Conservation (phyloP, 768 basidiomycete species). For the Xanthoconium purpureum region DNA sequence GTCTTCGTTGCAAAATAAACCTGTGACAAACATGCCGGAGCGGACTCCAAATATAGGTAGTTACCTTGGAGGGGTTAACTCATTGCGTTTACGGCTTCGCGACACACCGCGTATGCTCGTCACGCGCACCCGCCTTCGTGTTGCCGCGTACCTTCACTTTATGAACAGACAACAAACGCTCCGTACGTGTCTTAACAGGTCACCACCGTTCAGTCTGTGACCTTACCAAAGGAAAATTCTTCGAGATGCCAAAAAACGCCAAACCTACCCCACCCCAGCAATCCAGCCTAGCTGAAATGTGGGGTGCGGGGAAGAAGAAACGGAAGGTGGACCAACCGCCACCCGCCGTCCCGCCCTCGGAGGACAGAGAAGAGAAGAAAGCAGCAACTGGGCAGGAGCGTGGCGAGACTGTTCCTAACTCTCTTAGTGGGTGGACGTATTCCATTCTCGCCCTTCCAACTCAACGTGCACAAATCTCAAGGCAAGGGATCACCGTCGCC, state of each 20-base stretch:
- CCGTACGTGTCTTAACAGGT: slow-evolving; percentile 36
- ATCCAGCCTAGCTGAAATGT: slow-evolving; percentile 74
- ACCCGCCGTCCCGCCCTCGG: slow-evolving; percentile 20
- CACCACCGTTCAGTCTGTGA: neutral
- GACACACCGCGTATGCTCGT: slow-evolving; percentile 15
- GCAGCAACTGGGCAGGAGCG: slow-evolving; percentile 12
- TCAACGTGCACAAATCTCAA: slow-evolving; percentile 33
- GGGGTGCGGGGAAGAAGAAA: slow-evolving; percentile 53
- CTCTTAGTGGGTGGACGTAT: slow-evolving; percentile 11
- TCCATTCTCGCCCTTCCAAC: neutral
- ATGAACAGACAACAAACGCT: slow-evolving; percentile 79
- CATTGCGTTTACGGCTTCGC: neutral
- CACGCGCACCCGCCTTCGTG: slow-evolving; percentile 21
- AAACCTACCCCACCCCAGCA: slow-evolving; percentile 73
- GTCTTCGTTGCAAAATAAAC: too few species aligned
- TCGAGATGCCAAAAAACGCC: slow-evolving; percentile 65
- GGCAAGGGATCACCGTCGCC: slow-evolving; percentile 31
- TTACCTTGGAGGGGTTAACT: too few species aligned
- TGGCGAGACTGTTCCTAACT: neutral
- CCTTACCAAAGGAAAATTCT: slow-evolving; percentile 58
- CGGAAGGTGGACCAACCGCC: slow-evolving; percentile 21
- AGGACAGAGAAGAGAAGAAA: slow-evolving; percentile 26
- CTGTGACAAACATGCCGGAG: too few species aligned
- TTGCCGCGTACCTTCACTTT: slow-evolving; percentile 5
- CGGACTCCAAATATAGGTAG: too few species aligned